Evolutionary conservation across 371 early-diverging fungal genomes (phyloP).

Genomic region (Entomophthora muscae): DNA sequence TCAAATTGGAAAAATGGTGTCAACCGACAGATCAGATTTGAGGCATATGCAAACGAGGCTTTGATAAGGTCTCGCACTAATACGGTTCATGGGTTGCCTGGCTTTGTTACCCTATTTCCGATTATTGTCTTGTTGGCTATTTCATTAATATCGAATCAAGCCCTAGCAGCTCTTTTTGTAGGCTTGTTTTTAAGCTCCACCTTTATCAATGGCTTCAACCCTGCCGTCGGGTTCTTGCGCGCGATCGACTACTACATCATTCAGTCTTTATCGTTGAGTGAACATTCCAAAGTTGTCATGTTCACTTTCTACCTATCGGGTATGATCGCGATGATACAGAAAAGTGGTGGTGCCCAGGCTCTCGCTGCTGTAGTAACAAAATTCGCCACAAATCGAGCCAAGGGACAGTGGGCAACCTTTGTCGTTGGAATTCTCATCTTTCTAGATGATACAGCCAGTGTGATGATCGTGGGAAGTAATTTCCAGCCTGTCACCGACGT

Average conservation of each 20-base stretch:
- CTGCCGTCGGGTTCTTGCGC: slow-evolving; percentile 5
- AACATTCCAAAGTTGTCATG: slow-evolving; percentile 7
- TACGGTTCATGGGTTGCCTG: slow-evolving; percentile 7
- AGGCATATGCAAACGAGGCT: background rate
- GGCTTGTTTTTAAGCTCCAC: slow-evolving; percentile 6
- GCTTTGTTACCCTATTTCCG: slow-evolving; percentile 8
- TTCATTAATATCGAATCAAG: slow-evolving; percentile 7
- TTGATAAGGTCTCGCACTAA: background rate
- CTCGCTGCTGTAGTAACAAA: background rate
- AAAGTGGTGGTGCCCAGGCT: slow-evolving; percentile 7
- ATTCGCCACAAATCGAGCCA: slow-evolving; percentile 3
- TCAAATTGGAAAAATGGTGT: background rate
- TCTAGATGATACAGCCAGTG: slow-evolving; percentile 8
- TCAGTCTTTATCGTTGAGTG: slow-evolving; percentile 1
- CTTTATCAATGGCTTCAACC: slow-evolving; percentile 10
- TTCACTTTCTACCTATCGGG: slow-evolving; percentile 9
- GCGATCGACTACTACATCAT: slow-evolving; percentile 8
- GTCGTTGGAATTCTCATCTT: slow-evolving; percentile 5
- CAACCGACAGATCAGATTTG: background rate
- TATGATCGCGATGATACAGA: slow-evolving; percentile 8
- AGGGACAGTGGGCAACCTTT: slow-evolving; percentile 7
- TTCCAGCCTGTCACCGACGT: slow-evolving; percentile 6
- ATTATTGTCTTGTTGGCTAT: slow-evolving; percentile 7
- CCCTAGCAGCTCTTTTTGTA: slow-evolving; percentile 2
- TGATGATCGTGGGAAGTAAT: slow-evolving; percentile 7